These are phyloP conservation scores for Termitomyces sp. DNA, from an alignment of 768 basidiomycete species.

Conservation along the genomic window DNA sequence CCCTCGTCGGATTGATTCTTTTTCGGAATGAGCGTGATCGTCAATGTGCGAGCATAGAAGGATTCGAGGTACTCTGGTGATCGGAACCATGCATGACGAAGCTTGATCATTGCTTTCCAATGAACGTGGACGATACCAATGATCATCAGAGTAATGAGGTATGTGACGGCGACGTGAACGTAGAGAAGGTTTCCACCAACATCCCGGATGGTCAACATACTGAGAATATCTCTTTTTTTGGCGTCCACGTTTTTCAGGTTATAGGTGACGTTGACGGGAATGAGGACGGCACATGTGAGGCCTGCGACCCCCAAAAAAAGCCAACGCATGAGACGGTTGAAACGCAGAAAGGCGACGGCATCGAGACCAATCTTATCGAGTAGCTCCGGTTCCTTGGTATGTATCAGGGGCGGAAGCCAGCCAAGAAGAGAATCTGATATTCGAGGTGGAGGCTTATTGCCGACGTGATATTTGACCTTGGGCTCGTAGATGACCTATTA, in stretches of 20 bases:
- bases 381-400: conserved; percentile 84
- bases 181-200: conserved; percentile 69
- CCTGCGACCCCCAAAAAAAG: conserved; percentile 62
- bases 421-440: conserved; percentile 81
- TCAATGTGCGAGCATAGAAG: conserved; percentile 91
- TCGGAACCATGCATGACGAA: conserved; percentile 85
- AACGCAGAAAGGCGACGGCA: conserved; percentile 88
- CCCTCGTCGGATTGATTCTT: conserved; percentile 84
- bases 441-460: conserved; percentile 70
- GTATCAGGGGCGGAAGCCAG: conserved; percentile 85
- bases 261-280: conserved; percentile 85
- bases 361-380: conserved; percentile 88
- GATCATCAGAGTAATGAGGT: conserved; percentile 72
- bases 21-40: conserved; percentile 75
- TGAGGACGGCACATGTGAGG: conserved; percentile 65
- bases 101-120: conserved; percentile 72
- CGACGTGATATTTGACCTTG: conserved; percentile 87
- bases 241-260: conserved; percentile 62
- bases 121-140: conserved; percentile 68
- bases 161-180: conserved; percentile 80
- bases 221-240: conserved; percentile 54
- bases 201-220: conserved; percentile 84
- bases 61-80: conserved; percentile 83
- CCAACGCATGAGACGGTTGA: conserved; percentile 78
- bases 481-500: conserved; percentile 83